These are phyloP conservation scores for Rossbeevera mucosa DNA, from an alignment of 768 basidiomycete genomes.

Conservation along the genomic window DNA sequence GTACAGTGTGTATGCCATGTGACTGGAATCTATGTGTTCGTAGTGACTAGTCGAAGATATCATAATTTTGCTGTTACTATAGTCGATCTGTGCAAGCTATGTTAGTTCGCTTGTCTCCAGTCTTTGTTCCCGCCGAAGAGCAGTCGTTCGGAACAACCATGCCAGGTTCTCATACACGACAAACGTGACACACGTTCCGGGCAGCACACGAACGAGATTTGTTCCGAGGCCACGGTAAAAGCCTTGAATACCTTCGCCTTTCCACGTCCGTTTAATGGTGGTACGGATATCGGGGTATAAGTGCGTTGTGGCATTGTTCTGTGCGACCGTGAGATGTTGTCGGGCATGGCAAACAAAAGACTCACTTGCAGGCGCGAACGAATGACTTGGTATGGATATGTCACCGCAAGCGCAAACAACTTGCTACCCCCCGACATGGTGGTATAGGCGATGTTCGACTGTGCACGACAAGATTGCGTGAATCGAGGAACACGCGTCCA, in stretches of 20 bases:
- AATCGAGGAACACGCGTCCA: background rate
- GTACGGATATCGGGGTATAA: slow-evolving; percentile 81
- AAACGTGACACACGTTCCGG: slow-evolving; percentile 96
- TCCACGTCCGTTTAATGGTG: slow-evolving; percentile 77
- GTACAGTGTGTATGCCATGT: slow-evolving; percentile 9
- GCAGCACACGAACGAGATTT: slow-evolving; percentile 90
- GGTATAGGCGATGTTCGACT: slow-evolving; percentile 92
- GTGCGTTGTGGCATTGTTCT: slow-evolving; percentile 65
- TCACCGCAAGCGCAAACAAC: slow-evolving; percentile 71
- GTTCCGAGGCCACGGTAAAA: slow-evolving; percentile 96
- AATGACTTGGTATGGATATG: slow-evolving; percentile 97
- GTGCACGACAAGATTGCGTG: background rate
- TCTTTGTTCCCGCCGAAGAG: slow-evolving; percentile 44
- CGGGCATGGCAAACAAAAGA: background rate
- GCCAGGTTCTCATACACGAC: slow-evolving; percentile 95
- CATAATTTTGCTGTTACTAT: background rate
- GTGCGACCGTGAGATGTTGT: slow-evolving; percentile 1
- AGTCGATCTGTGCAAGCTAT: background rate
- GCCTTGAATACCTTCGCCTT: slow-evolving; percentile 71
- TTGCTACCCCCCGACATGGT: slow-evolving; percentile 91
- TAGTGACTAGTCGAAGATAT: slow-evolving; percentile 6
- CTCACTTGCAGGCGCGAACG: slow-evolving; percentile 88
- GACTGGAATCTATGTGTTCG: background rate
- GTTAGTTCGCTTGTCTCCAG: background rate
- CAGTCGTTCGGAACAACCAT: slow-evolving; percentile 69